Percentiles rank a stretch among this genome's conserved stretches.
These are phyloP conservation scores for Aspergillus sp. DNA, from an alignment of 2,329 filamentous ascomycete genomes.

Conservation along the genomic window DNA sequence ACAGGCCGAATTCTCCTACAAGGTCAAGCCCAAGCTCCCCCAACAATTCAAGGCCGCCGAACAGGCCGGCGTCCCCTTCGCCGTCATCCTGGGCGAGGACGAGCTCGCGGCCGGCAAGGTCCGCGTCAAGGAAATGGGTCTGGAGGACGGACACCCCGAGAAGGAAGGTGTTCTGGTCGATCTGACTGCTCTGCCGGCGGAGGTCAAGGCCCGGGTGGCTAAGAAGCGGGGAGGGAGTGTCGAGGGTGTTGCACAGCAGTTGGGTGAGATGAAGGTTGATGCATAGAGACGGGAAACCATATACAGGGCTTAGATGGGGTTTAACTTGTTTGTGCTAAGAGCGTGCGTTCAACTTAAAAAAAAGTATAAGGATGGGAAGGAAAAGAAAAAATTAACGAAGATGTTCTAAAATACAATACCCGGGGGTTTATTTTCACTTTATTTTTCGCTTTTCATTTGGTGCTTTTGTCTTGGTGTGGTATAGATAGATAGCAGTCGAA, in stretches of 20 bases:
- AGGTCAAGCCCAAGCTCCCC: slow-evolving; percentile 84
- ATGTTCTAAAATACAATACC: slow-evolving; percentile 13
- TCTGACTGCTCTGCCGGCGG: slow-evolving; percentile 41
- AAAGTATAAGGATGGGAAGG: neutral
- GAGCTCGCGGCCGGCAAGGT: slow-evolving; percentile 82
- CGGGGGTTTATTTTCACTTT: neutral
- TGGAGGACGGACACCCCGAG: slow-evolving; percentile 80
- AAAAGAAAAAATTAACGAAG: slow-evolving; percentile 3
- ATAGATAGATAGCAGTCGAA: slow-evolving; percentile 16
- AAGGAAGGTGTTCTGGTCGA: slow-evolving; percentile 82
- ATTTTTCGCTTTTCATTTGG: neutral
- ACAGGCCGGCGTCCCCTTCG: slow-evolving; percentile 75
- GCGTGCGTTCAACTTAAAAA: too few relatives aligned
- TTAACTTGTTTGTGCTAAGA: too few relatives aligned
- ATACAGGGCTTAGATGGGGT: neutral
- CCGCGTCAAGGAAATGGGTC: slow-evolving; percentile 81
- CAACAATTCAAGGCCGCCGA: slow-evolving; percentile 93
- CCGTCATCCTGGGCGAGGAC: slow-evolving; percentile 86
- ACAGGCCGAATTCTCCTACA: slow-evolving; percentile 81
- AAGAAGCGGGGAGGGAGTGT: slow-evolving; percentile 21
- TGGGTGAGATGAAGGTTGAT: slow-evolving; percentile 27
- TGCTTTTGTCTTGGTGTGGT: too few relatives aligned
- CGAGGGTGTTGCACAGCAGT: slow-evolving; percentile 24
- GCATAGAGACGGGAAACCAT: slow-evolving; percentile 4
- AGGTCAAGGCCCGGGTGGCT: slow-evolving; percentile 28